Evolutionary conservation across 2,329 filamentous ascomycete genomes (phyloP), one percentile per base, ranked within the genome.

Genomic region (Aspergillus sp.): DNA sequence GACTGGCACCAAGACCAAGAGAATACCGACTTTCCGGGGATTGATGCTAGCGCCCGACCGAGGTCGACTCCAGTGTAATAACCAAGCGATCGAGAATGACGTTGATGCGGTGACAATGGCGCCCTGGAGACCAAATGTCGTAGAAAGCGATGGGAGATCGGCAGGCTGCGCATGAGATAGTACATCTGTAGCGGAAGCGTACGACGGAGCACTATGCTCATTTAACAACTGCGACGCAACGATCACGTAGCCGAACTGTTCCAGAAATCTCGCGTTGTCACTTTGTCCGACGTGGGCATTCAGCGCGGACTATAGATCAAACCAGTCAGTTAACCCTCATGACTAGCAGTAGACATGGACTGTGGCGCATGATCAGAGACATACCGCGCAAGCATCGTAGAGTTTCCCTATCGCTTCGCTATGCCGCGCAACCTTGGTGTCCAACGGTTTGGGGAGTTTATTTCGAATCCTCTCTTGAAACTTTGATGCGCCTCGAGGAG

Each of bases 191-290:
- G 66, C 63, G 28, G 68, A 66, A 7, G 61, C 65, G 52, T 70
- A 69, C 35, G 67, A 68, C 4, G 66, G 64, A 8, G 68, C 64
- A 47, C 62, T 67, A 50, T 69, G 66, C 78, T 80, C 85, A 59
- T 81, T 88, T 36, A 96, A 75, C 9, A 96, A 77, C 64, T 95
- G 89, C 26, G 90, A 96, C 43, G 89, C 89, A 60, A 96, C 86
- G 54, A 96, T 87, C 26, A 87, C 85, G 69, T 96, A 96, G 53
- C 90, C 86, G 61, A 96, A 96, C 62, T 89, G 86, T 68, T 96
- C 90, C 49, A 95, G 77, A 60, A 96, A 95, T 55, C 83, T 83
- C 56, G 84, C 78, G 62, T 90, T 94, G 57, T 94, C 89, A 56
- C 80, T 81, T 54, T 83, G 78, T 46, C 86, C 83, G 52, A 94